These are phyloP conservation scores for Cryphonectria carpinicola DNA, from an alignment of 2,329 filamentous ascomycete genomes.

Conservation along the genomic window DNA sequence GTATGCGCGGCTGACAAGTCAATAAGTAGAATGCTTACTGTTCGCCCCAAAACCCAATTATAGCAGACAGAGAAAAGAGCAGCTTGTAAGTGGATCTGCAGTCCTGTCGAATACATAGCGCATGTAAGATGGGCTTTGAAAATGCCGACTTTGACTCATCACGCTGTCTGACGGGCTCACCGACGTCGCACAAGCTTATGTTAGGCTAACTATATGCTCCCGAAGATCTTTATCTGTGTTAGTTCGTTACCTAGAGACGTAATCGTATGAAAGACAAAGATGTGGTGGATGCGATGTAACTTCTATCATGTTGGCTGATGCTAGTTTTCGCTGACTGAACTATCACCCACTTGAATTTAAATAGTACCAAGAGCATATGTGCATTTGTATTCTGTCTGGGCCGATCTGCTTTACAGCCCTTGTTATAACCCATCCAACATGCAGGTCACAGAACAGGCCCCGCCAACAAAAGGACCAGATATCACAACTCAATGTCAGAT, in stretches of 20 bases:
- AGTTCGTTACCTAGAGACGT: constrained; percentile 1
- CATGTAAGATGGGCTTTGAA: background rate
- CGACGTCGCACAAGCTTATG: background rate
- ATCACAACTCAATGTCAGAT: too few species aligned
- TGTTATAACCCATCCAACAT: too few species aligned
- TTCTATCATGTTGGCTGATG: background rate
- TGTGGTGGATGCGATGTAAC: background rate
- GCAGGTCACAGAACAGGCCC: too few species aligned
- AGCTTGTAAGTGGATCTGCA: background rate
- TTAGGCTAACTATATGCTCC: background rate
- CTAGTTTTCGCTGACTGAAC: background rate
- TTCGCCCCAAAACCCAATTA: background rate
- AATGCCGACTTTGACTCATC: constrained; percentile 1
- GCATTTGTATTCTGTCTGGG: background rate
- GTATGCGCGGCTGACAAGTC: background rate
- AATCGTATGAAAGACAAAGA: background rate
- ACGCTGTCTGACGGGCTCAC: background rate
- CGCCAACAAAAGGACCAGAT: too few species aligned
- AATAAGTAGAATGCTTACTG: background rate
- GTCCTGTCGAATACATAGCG: background rate
- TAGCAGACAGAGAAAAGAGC: background rate
- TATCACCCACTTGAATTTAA: background rate
- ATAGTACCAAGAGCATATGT: background rate
- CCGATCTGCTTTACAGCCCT: background rate
- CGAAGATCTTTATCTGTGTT: background rate